Conservation (phyloP, 1,284 basidiomycete genomes). For the Cutaneotrichosporon mucoides region DNA sequence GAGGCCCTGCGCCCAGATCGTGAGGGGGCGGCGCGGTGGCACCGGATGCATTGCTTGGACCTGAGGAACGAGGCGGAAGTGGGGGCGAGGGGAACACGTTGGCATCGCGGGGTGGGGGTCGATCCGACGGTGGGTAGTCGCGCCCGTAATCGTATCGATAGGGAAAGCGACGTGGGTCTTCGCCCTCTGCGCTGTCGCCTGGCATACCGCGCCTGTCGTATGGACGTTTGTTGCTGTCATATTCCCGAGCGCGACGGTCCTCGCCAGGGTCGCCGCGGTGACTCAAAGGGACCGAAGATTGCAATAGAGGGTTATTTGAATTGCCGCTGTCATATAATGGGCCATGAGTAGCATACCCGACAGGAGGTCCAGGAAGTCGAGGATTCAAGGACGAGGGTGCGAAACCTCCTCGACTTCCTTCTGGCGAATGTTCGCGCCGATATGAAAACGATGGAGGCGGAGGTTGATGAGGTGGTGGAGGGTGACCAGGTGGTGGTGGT, state of each 20-base stretch:
- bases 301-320: not conserved
- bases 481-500: not conserved
- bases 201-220: not conserved
- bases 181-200: not conserved
- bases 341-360: not conserved
- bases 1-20: not conserved
- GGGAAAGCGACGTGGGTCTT: not conserved
- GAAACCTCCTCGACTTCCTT: not conserved
- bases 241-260: not conserved
- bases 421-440: not conserved
- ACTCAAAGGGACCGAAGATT: not conserved
- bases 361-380: not conserved
- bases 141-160: not conserved
- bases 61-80: not conserved
- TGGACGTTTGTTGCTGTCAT: not conserved
- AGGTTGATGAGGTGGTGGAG: not conserved
- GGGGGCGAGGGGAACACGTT: not conserved
- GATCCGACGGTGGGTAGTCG: not conserved
- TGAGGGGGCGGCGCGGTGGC: not conserved
- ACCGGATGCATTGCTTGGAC: not conserved
- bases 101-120: not conserved
- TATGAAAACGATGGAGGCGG: not conserved
- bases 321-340: not conserved
- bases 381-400: not conserved
- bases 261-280: not conserved